Base-by-base conservation (phyloP, 2,329 filamentous ascomycete genomes). In the Pseudogymnoascus sp. region DNA sequence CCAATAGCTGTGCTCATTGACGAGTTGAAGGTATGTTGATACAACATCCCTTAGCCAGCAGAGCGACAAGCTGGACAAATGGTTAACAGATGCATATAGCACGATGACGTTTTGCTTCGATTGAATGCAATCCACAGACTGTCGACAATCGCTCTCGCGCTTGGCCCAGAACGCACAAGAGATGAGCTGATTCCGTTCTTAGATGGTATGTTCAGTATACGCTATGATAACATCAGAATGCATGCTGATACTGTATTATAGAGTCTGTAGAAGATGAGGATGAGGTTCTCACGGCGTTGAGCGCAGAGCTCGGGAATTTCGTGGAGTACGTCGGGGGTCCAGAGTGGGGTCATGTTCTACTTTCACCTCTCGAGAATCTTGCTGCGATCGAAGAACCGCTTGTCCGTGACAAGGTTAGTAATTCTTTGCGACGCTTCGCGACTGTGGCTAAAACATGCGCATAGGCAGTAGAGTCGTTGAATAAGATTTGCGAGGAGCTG, bases 1-100 rank as follows among this genome's bases (percentile, higher is more conserved):
- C 94, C 94, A 76, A 99, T 99, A 82, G 94, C 95, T 74, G 94
- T 99, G 70, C 88, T 99, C 78, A 99, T 99, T 79, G 94, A 99
- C 78, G 94, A 99, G 85, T 84, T 99, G 74, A 99, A 97, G 91
- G 92, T 96, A 85, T 72, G 77, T 72, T 60, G 35, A 41, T 31
- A 39, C 14, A 59, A 21, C 33, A 12, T 14, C 49, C 29, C 19
- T 33, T 6, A 45, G 55, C 39, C 49, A 39, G 11, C 26, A 19
- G 60, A 16, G 49, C 61, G 38, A 64, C 64, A 66, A 67, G 73
- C 60, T 62, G 21, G 65, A 63, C 67, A 68, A 63, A 70, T 64
- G 59, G 61, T 65, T 61, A 23, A 43, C 61, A 61, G 67, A 69
- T 73, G 69, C 72, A 35, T 66, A 59, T 72, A 99, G 93, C 94